Evolutionary conservation across 2,329 filamentous ascomycete species (phyloP).

Genomic region (Byssochlamys sp.): DNA sequence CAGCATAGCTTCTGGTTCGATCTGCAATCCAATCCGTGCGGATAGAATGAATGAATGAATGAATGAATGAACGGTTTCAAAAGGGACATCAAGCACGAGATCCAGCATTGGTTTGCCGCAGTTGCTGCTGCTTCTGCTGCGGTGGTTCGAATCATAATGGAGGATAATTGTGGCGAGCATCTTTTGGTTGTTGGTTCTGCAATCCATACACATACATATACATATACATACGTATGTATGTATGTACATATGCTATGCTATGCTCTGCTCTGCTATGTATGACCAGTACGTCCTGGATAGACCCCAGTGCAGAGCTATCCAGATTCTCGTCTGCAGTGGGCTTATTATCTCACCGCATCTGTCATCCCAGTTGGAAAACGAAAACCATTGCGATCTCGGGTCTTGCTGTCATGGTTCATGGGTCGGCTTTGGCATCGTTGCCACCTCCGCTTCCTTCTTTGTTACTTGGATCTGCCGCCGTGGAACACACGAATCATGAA

Average conservation of each 20-base stretch:
- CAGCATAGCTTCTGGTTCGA: not conserved
- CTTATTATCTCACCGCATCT: not conserved
- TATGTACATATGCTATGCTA: not conserved
- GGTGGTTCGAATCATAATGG: not conserved
- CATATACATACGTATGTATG: too few relatives aligned
- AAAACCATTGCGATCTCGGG: not conserved
- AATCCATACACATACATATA: not conserved
- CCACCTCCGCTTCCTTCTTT: not conserved
- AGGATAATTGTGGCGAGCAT: not conserved
- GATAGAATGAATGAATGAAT: not conserved
- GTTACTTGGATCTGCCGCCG: not conserved
- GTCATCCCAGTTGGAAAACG: not conserved
- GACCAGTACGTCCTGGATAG: not conserved
- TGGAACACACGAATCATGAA: not conserved
- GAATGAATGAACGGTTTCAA: not conserved
- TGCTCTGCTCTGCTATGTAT: not conserved
- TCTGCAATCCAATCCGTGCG: not conserved
- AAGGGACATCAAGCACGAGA: not conserved
- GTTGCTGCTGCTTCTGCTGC: not conserved
- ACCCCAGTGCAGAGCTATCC: not conserved
- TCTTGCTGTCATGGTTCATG: not conserved
- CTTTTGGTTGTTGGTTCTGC: not conserved
- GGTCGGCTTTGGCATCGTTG: not conserved
- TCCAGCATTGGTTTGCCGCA: not conserved
- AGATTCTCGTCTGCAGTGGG: not conserved